Base-by-base conservation (phyloP, 2,329 filamentous ascomycete genomes). In the Cladophialophora carrionii region DNA sequence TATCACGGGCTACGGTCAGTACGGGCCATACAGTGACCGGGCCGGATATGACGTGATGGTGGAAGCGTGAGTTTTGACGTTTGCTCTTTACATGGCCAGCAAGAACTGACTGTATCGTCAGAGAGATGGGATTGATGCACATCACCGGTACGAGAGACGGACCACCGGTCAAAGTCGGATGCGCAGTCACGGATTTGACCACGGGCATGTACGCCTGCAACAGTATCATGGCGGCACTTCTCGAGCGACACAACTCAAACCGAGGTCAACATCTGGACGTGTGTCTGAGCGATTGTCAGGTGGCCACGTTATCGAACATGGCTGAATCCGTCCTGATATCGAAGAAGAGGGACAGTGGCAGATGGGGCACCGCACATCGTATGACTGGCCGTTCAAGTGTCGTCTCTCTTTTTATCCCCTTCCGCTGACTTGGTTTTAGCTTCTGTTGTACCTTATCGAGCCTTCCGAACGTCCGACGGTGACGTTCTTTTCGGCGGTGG, bases 21-120 rank as follows among this genome's bases (percentile, higher is more conserved):
- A 90, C 0, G 95, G 95, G 0, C 95, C 95, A 0, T 96, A 96
- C 77, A 87, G 89, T 5, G 85, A 88, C 70, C 85, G 95, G 17
- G 92, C 95, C 4, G 95, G 95, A 3, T 99, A 99, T 82, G 95
- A 99, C 78, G 95, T 99, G 71, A 99, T 99, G 94, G 94, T 99
- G 10, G 95, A 99, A 81, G 95, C 95, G 66, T 55, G 53, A 55
- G 95, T 31, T n/a, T 20, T 29, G 26, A 14, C 7, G 1, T 20
- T 20, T 43, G 37, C 14, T 43, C 37, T 43, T 12, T 43, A 7
- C 17, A 8, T 14, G 17, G 37, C 37, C 37, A 17, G 37, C 37
- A 43, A 43, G 17, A 5, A 14, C 37, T 43, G 14, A 43, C 17
- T 43, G 4, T 43, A 7, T 8, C 17, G 37, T n/a, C 17, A 43